Evolutionary conservation across 441 rosid genomes (phyloP).

Genomic region (Populus hybrid): DNA sequence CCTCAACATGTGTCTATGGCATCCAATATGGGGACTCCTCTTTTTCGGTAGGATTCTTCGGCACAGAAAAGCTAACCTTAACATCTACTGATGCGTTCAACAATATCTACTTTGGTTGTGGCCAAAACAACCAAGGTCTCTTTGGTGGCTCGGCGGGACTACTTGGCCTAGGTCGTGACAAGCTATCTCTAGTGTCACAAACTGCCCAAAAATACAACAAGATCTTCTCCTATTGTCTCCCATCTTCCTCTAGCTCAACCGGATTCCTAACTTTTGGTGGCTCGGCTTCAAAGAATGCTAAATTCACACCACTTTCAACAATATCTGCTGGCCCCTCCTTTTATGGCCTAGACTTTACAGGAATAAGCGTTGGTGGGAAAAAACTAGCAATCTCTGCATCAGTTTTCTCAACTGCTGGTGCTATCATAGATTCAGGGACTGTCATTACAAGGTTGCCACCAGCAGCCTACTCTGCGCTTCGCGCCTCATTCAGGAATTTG

Average conservation of each 20-base stretch:
- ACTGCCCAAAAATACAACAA: conserved; percentile 53
- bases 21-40: conserved; percentile 77
- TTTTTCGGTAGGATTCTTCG: conserved; percentile 58
- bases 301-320: conserved; percentile 57
- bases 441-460: too few relatives aligned
- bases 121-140: conserved; percentile 64
- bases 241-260: conserved; percentile 53
- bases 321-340: conserved; percentile 34
- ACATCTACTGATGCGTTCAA: conserved; percentile 41
- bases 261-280: conserved; percentile 77
- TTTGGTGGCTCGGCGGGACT: conserved; percentile 65
- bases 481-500: conserved; percentile 39
- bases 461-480: conserved; percentile 32
- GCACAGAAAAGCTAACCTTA: conserved; percentile 51
- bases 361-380: conserved; percentile 37
- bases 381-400: conserved; percentile 45
- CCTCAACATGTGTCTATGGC: conserved; percentile 60
- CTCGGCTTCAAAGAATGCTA: conserved; percentile 32
- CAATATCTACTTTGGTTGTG: conserved; percentile 67
- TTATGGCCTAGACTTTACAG: conserved; percentile 45
- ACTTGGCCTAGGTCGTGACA: conserved; percentile 73
- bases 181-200: conserved; percentile 66
- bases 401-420: conserved; percentile 40
- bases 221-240: conserved; percentile 81
- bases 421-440: too few relatives aligned